Conservation (phyloP, 345 rosid genomes). For the Draba incana region DNA sequence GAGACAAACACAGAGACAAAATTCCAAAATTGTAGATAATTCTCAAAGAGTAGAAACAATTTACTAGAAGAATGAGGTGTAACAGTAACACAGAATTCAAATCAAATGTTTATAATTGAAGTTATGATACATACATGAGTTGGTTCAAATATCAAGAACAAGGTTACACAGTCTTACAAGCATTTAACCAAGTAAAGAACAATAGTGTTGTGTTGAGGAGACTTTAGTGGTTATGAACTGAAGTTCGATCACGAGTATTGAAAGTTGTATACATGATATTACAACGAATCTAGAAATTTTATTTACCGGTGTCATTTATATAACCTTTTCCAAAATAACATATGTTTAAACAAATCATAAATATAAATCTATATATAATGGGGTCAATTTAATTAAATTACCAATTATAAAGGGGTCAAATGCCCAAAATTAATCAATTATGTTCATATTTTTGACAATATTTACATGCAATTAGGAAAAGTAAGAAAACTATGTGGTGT, state of each 20-base stretch:
- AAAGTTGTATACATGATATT: constrained; percentile 10
- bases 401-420: no score
- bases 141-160: constrained; percentile 8
- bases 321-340: no score
- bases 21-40: not conserved
- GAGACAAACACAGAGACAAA: constrained; percentile 6
- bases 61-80: not conserved
- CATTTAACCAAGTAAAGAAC: constrained; percentile 15
- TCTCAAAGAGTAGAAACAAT: constrained; percentile 12
- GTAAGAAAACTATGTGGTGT: no score
- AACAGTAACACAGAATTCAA: constrained; percentile 14
- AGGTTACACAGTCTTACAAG: constrained; percentile 37
- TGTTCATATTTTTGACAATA: no score
- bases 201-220: constrained; percentile 49
- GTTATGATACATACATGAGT: constrained; percentile 28
- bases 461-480: no score
- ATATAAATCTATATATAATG: no score
- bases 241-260: not conserved
- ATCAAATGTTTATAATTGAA: constrained; percentile 29
- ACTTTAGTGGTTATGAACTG: not conserved
- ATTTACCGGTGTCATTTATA: no score
- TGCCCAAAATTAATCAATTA: no score
- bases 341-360: no score
- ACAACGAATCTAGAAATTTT: no score
- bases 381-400: no score